Evolutionary conservation across 1,284 basidiomycete species (phyloP), one percentile per base, ranked within the genome.

Genomic region (Rhodotorula sp.): DNA sequence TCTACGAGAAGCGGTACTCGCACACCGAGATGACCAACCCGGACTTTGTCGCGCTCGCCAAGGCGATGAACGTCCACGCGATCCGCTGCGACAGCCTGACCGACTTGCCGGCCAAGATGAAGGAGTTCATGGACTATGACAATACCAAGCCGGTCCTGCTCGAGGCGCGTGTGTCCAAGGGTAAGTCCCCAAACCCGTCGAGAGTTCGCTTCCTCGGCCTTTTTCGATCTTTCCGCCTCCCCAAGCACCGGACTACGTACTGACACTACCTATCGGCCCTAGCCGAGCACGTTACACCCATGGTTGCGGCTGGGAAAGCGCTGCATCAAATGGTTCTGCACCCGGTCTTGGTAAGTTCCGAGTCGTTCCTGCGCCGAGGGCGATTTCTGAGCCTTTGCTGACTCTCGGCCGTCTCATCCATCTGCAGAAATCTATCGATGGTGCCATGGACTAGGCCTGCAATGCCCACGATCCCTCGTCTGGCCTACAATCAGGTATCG

Each of bases 111-210:
- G 87, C 85, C 54, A 95, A 91, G 86, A 98, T 99, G 94, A 93
- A 94, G 85, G 95, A 98, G 85, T 97, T 99, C 83, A 85, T 99
- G 78, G 94, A 95, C 83, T 97, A 95, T 82, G 90, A 93, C 75
- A 89, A 87, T 75, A 85, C 85, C 70, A 90, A 87, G 82, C 95
- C 95, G 2, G 86, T 98, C 59, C 82, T 99, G 74, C 85, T 99
- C 84, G 95, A 99, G 83, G 95, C 93, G 79, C 69, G 90, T 68
- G 92, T 97, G 49, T 89, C 90, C 81, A 86, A 85, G 78, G 78
- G 63, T 38, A 28, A 61, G 66, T 67, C 45, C 3, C 6, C 28
- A 65, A 60, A 21, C 68, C 57, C 26, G 26, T 34, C 31, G 31
- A 3, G 8, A 34, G 34, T 57, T 49, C 12, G 26, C 50, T 59